Conservation (phyloP, 306 rosid genomes). For the Mimosa bimucronata region DNA sequence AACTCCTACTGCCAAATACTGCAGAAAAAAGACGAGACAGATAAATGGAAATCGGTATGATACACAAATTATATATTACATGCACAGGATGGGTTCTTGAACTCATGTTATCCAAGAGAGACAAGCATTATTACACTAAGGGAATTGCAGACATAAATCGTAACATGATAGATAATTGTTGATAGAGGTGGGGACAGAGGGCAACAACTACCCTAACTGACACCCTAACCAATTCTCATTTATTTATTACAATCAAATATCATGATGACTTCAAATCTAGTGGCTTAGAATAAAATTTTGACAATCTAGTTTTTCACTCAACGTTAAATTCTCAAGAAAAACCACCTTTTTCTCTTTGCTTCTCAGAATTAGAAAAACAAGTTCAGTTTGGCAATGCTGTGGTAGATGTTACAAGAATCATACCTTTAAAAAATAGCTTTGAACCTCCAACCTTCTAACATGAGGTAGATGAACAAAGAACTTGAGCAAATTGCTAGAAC, state of each 20-base stretch:
- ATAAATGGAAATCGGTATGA: slow-evolving; percentile 30
- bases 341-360: not conserved
- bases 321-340: slow-evolving; percentile 29
- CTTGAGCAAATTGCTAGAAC: slow-evolving; percentile 49
- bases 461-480: slow-evolving; percentile 57
- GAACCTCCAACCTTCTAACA: slow-evolving; percentile 57
- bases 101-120: not conserved
- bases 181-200: not conserved
- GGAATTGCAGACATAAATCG: not conserved
- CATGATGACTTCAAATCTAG: not conserved
- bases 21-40: slow-evolving; percentile 39
- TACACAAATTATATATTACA: slow-evolving; percentile 5
- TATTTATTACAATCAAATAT: not conserved
- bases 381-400: not conserved
- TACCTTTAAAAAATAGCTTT: slow-evolving; percentile 63
- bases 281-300: not conserved
- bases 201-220: not conserved
- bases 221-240: not conserved
- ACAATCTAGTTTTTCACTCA: not conserved
- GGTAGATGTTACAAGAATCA: not conserved
- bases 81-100: not conserved
- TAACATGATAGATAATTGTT: not conserved
- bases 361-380: slow-evolving; percentile 16
- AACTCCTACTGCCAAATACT: slow-evolving; percentile 59
- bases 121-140: not conserved